These are phyloP conservation scores for Aureobasidium subglaciale DNA, from an alignment of 2,329 filamentous ascomycete species.

Conservation along the genomic window DNA sequence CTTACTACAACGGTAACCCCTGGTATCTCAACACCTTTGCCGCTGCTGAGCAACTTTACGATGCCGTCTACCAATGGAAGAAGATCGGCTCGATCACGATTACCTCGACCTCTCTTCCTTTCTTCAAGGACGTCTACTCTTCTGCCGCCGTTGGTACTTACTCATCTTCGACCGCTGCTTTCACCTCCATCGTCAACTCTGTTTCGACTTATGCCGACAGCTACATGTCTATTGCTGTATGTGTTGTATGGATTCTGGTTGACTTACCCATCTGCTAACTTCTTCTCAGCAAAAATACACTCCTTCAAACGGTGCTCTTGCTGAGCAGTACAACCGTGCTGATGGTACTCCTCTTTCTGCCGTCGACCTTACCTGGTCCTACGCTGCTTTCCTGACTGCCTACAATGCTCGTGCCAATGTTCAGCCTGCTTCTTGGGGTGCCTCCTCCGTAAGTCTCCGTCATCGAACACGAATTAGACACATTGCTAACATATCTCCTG, in stretches of 20 bases:
- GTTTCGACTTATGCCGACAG: conserved; percentile 57
- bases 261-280: conserved; percentile 1
- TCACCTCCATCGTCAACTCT: conserved; percentile 46
- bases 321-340: conserved; percentile 58
- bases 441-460: conserved; percentile 25
- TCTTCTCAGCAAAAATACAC: conserved; percentile 37
- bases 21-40: conserved; percentile 63
- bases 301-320: conserved; percentile 53
- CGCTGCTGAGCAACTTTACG: conserved; percentile 73
- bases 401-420: conserved; percentile 49
- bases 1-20: conserved; percentile 71
- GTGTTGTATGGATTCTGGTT: not conserved
- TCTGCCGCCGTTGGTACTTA: conserved; percentile 58
- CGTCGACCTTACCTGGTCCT: conserved; percentile 65
- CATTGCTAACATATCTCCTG: conserved; percentile 21
- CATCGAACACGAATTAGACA: too few relatives aligned
- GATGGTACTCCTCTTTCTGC: conserved; percentile 52
- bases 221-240: conserved; percentile 36
- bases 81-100: conserved; percentile 56
- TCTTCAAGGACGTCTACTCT: conserved; percentile 62
- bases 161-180: conserved; percentile 35
- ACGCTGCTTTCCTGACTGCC: conserved; percentile 62
- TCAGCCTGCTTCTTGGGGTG: conserved; percentile 53
- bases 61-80: conserved; percentile 66
- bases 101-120: conserved; percentile 56